phyloP scores from a whole-genome alignment of 1,284 basidiomycete genomes.

The Apiotrichum porosum region DNA sequence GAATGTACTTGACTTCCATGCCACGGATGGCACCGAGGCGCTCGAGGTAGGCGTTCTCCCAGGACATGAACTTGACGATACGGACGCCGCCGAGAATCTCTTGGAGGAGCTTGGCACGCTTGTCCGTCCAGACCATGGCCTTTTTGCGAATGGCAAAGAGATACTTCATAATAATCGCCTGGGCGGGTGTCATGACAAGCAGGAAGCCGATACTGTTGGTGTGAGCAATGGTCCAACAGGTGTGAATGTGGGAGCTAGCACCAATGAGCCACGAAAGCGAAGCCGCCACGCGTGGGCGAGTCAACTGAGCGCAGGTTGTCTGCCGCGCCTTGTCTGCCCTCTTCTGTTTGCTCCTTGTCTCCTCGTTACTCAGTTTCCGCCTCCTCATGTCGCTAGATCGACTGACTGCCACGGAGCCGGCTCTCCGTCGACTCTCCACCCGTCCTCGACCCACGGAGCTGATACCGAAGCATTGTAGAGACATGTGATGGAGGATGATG shows the following conservation, averaged over 20 bases:
- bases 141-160: constrained; percentile 68
- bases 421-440: no score
- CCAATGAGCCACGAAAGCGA: no score
- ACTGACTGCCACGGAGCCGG: no score
- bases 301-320: no score
- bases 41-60: constrained; percentile 59
- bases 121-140: constrained; percentile 78
- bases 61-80: constrained; percentile 70
- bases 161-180: constrained; percentile 67
- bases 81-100: constrained; percentile 75
- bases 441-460: no score
- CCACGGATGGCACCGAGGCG: constrained; percentile 66
- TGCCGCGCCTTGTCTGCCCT: constrained; percentile 15
- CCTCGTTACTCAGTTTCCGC: no score
- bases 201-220: constrained; percentile 64
- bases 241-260: no score
- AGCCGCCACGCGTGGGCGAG: no score
- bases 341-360: no score
- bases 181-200: constrained; percentile 60
- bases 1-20: constrained; percentile 73
- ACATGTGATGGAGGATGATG: no score
- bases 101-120: constrained; percentile 53
- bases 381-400: no score
- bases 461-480: no score
- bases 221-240: background rate